Percentiles rank a stretch among this genome's conserved stretches.
Conservation (phyloP, 345 rosid species). For the Hirschfeldia incana region DNA sequence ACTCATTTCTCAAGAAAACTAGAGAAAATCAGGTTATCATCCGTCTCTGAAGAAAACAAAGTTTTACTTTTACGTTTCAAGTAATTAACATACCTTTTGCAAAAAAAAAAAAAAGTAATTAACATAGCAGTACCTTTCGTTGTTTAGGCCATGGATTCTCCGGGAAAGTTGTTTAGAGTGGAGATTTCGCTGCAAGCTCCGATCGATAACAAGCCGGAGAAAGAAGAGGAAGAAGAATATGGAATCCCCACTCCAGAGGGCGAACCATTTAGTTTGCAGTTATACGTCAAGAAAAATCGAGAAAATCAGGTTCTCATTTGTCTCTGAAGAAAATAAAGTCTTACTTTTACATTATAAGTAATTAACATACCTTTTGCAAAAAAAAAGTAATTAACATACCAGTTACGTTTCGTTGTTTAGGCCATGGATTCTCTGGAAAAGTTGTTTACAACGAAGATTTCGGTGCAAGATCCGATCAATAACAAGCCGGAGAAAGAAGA, state of each 20-base stretch:
- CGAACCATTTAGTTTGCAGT: no score
- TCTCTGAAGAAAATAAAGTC: no score
- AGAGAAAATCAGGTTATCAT: neutral
- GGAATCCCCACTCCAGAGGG: no score
- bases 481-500: neutral
- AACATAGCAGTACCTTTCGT: neutral
- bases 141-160: constrained; percentile 16
- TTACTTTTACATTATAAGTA: no score
- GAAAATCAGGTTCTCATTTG: no score
- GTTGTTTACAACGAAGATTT: neutral
- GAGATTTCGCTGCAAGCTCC: constrained; percentile 16
- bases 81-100: no score
- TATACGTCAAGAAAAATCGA: no score
- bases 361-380: no score
- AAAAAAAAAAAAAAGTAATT: neutral
- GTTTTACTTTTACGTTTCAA: neutral
- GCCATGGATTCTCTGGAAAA: neutral
- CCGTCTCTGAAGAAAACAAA: neutral
- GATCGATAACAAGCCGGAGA: neutral
- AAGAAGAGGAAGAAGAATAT: neutral
- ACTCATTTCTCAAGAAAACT: neutral
- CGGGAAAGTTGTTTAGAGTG: constrained; percentile 16
- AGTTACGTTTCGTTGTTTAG: neutral
- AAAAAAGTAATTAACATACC: no score
- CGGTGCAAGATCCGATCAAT: constrained; percentile 3